These are phyloP conservation scores for Streptanthus diversifolius DNA, from an alignment of 345 rosid species.

Conservation along the genomic window DNA sequence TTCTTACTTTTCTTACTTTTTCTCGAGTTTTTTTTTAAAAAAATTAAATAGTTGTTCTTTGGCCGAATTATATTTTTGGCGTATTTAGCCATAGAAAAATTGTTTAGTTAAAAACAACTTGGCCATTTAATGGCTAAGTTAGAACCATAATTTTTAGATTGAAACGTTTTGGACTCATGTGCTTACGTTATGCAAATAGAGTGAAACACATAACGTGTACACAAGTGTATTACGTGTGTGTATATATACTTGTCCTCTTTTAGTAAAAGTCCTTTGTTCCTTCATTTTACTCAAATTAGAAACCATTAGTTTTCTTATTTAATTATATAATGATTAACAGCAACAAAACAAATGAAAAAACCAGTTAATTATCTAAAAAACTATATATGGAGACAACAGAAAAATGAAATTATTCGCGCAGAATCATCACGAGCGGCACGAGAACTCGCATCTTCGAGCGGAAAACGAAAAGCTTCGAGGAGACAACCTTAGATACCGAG, in stretches of 20 bases:
- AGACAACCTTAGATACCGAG: conserved; percentile 84
- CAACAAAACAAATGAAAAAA: not conserved
- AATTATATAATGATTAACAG: not conserved
- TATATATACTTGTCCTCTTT: not conserved
- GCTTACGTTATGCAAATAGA: conserved; percentile 11
- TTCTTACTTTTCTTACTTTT: not conserved
- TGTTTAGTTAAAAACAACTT: not conserved
- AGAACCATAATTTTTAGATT: not conserved
- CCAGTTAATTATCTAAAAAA: not conserved
- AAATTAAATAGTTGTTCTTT: not conserved
- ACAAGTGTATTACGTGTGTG: not conserved
- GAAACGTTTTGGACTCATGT: conserved; percentile 17
- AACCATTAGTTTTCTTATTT: not conserved
- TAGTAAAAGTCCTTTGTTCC: conserved; percentile 13
- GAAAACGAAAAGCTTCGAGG: conserved; percentile 90
- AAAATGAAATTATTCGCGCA: conserved; percentile 15
- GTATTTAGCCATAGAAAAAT: not conserved
- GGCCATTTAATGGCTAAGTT: not conserved
- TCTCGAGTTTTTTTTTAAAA: not conserved
- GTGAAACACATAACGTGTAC: conserved; percentile 31
- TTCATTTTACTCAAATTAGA: conserved; percentile 3
- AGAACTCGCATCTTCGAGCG: conserved; percentile 68
- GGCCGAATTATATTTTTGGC: conserved; percentile 5
- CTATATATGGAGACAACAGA: not conserved
- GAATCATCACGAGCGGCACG: conserved; percentile 90